These are phyloP conservation scores for Ocimum tenuiflorum DNA, from an alignment of 257 asterid species.

Conservation along the genomic window DNA sequence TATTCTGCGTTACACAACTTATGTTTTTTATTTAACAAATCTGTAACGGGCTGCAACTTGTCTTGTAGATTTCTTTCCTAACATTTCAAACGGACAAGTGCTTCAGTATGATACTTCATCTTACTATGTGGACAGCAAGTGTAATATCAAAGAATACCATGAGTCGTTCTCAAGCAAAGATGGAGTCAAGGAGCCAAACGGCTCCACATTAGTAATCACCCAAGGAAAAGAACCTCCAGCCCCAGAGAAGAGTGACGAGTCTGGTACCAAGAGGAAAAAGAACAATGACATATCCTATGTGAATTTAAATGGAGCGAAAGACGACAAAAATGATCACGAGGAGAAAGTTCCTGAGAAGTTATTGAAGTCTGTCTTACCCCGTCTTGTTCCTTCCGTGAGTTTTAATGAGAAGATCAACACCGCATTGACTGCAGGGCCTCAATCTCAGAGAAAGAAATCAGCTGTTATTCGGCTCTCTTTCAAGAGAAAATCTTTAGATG, in stretches of 20 bases:
- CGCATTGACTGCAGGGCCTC: conserved; percentile 33
- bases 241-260: conserved; percentile 31
- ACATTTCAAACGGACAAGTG: conserved; percentile 54
- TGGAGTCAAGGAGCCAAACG: conserved; percentile 39
- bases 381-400: conserved; percentile 58
- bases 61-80: conserved; percentile 44
- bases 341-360: conserved; percentile 46
- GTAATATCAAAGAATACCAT: conserved; percentile 40
- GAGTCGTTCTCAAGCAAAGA: conserved; percentile 34
- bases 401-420: conserved; percentile 54
- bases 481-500: conserved; percentile 64
- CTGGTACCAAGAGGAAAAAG: conserved; percentile 38
- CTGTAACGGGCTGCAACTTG: not conserved
- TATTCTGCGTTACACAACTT: conserved; percentile 7
- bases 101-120: conserved; percentile 65
- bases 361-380: conserved; percentile 64
- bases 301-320: conserved; percentile 50
- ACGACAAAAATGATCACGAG: conserved; percentile 37
- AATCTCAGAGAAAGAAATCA: conserved; percentile 62
- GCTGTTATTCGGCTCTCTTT: conserved; percentile 73
- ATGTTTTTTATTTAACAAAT: not conserved
- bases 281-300: conserved; percentile 40
- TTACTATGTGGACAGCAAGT: conserved; percentile 45
- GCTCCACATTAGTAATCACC: conserved; percentile 30
- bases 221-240: conserved; percentile 34